Evolutionary conservation across 2,329 filamentous ascomycete genomes (phyloP).

Genomic region (Diaporthe batatas): DNA sequence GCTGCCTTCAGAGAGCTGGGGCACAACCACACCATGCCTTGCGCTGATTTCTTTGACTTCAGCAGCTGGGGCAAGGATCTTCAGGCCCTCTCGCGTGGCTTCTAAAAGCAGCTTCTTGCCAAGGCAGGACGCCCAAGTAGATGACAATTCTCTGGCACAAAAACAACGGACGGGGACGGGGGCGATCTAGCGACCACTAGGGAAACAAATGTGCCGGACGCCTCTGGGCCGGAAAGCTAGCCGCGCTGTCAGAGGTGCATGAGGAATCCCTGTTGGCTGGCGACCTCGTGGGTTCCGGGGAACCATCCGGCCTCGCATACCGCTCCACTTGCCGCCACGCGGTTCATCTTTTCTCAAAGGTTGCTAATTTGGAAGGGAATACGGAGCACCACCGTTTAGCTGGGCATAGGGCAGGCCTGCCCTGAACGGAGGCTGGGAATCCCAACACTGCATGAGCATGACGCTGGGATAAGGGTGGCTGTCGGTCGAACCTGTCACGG

Average conservation of each 20-base stretch:
- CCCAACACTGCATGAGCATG: slow-evolving; percentile 19
- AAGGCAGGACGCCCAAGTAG: slow-evolving; percentile 18
- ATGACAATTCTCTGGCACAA: slow-evolving; percentile 25
- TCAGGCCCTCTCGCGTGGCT: not conserved
- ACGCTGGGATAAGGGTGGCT: slow-evolving; percentile 22
- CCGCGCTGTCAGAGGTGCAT: slow-evolving; percentile 42
- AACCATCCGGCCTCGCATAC: slow-evolving; percentile 35
- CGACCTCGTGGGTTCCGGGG: slow-evolving; percentile 37
- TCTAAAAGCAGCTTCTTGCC: slow-evolving; percentile 22
- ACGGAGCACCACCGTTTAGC: slow-evolving; percentile 31
- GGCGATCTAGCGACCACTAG: slow-evolving; percentile 13
- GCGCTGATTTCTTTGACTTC: not conserved
- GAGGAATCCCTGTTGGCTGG: slow-evolving; percentile 28
- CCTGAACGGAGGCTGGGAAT: slow-evolving; percentile 27
- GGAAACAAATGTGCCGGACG: slow-evolving; percentile 31
- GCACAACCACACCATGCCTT: slow-evolving; percentile 6
- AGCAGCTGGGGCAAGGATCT: slow-evolving; percentile 11
- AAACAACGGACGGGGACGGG: slow-evolving; percentile 6
- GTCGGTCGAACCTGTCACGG: slow-evolving; percentile 9
- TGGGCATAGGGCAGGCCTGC: slow-evolving; percentile 16
- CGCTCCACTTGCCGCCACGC: slow-evolving; percentile 39
- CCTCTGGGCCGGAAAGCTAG: slow-evolving; percentile 28
- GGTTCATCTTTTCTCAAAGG: slow-evolving; percentile 42
- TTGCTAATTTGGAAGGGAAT: slow-evolving; percentile 37
- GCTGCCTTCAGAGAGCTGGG: not conserved